phyloP scores from a whole-genome alignment of 2,329 filamentous ascomycete species.

The Diaporthe citriasiana region DNA sequence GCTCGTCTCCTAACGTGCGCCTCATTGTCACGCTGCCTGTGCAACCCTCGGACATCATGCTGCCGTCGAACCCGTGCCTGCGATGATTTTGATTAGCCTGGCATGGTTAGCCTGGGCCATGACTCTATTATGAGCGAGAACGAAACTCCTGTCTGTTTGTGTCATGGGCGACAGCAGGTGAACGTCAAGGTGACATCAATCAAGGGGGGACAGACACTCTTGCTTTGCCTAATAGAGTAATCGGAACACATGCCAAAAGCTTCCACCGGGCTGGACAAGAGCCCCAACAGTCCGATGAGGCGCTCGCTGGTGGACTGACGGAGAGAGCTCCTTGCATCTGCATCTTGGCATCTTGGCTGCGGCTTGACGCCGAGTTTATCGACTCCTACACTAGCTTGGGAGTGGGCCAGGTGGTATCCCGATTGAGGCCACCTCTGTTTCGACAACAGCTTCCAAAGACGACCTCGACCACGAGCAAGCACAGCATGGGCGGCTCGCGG shows the following conservation, averaged over 20 bases:
- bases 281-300: constrained; percentile 17
- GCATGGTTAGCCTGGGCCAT: background rate
- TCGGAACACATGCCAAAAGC: constrained; percentile 17
- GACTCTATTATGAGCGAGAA: constrained; percentile 5
- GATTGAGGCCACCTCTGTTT: constrained; percentile 36
- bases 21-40: constrained; percentile 11
- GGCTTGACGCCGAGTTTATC: constrained; percentile 28
- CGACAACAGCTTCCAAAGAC: constrained; percentile 14
- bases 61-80: constrained; percentile 9
- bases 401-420: constrained; percentile 12
- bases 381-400: constrained; percentile 3
- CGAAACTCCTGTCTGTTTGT: constrained; percentile 7
- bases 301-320: background rate
- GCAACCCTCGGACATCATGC: constrained; percentile 8
- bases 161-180: background rate
- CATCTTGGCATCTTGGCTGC: constrained; percentile 28
- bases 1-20: background rate
- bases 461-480: background rate
- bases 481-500: constrained; percentile 20
- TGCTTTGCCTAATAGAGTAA: background rate
- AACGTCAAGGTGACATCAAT: background rate
- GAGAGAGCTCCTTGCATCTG: constrained; percentile 22
- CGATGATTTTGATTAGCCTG: background rate
- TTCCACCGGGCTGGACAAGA: constrained; percentile 5
- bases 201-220: background rate